Conservation (phyloP, 257 asterid species). For the Nicotiana sylvestris region DNA sequence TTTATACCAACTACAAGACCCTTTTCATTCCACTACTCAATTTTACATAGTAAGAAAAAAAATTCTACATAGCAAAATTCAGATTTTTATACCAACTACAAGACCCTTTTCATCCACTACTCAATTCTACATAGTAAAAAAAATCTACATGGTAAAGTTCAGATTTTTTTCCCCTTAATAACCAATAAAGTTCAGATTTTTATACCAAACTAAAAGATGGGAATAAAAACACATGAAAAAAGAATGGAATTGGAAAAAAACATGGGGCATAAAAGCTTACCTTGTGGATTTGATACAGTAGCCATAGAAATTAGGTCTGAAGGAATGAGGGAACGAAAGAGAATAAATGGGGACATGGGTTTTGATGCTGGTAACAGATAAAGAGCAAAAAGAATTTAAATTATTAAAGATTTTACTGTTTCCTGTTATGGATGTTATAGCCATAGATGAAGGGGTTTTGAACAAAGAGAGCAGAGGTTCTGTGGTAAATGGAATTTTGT, state of each 20-base stretch:
- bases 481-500: neutral
- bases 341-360: slow-evolving; percentile 18
- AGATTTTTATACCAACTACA: no score
- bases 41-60: no score
- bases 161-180: neutral
- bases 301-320: slow-evolving; percentile 21
- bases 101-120: neutral
- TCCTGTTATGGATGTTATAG: neutral
- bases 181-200: neutral
- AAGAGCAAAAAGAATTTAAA: slow-evolving; percentile 15
- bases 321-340: neutral
- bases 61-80: neutral
- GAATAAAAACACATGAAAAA: neutral
- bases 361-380: slow-evolving; percentile 13
- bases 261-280: slow-evolving; percentile 18
- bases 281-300: slow-evolving; percentile 25
- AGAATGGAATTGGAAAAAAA: neutral
- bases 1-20: neutral
- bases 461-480: neutral
- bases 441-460: slow-evolving; percentile 9
- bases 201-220: neutral
- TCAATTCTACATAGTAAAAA: no score
- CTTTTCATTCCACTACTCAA: no score
- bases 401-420: neutral
- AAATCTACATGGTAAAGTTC: neutral